These are phyloP conservation scores for Phaeotremella skinneri DNA, from an alignment of 768 basidiomycete genomes.

Conservation along the genomic window DNA sequence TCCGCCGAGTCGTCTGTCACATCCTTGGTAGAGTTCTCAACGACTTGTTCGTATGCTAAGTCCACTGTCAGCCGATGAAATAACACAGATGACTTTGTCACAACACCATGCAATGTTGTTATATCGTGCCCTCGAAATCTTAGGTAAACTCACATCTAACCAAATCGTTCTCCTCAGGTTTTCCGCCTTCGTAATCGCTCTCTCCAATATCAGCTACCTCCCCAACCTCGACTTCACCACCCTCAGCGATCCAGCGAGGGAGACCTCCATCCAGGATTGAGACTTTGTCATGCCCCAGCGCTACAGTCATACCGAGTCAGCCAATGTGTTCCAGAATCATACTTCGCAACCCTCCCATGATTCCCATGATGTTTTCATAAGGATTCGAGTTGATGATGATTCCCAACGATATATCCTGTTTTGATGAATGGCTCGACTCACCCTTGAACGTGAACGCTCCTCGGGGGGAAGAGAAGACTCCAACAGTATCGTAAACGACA, in stretches of 20 bases:
- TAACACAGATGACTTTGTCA: too few species aligned
- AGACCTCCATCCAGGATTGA: constrained; percentile 92
- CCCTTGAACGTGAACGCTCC: constrained; percentile 88
- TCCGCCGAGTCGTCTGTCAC: constrained; percentile 56
- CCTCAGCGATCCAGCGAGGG: constrained; percentile 72
- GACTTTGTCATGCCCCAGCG: constrained; percentile 81
- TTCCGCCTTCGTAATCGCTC: constrained; percentile 18
- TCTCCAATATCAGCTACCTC: constrained; percentile 20
- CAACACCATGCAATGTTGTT: too few species aligned
- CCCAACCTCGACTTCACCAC: constrained; percentile 47
- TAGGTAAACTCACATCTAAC: constrained; percentile 31
- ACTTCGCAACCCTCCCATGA: too few species aligned
- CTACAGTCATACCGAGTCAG: too few species aligned
- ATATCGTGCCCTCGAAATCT: not conserved
- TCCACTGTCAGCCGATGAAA: not conserved
- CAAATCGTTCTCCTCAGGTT: constrained; percentile 19
- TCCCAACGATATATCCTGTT: not conserved
- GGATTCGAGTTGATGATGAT: constrained; percentile 8
- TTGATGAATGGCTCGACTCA: constrained; percentile 8
- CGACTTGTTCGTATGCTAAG: constrained; percentile 76
- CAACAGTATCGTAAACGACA: constrained; percentile 83
- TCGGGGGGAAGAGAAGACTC: constrained; percentile 87
- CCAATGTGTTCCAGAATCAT: too few species aligned
- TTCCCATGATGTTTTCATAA: too few species aligned
- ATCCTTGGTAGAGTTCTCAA: constrained; percentile 63